Conservation (phyloP, 108 stramenopile species). For the Cyclostephanos invisitatus region DNA sequence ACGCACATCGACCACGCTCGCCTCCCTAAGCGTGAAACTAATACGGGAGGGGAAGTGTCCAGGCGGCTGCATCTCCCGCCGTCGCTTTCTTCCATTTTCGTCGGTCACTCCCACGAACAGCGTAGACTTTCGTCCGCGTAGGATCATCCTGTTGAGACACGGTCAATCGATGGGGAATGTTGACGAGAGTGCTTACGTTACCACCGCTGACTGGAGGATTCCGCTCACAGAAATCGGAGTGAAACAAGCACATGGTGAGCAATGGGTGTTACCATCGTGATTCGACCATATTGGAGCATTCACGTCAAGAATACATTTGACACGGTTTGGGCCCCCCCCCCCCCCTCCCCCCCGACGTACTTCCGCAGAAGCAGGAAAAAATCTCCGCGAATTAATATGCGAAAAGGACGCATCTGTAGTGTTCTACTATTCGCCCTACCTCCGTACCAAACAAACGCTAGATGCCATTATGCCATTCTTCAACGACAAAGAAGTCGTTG, state of each 20-base stretch:
- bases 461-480: constrained; percentile 41
- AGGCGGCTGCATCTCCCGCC: background rate
- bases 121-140: constrained; percentile 23
- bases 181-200: constrained; percentile 69
- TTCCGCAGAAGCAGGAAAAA: constrained; percentile 37
- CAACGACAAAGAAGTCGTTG: constrained; percentile 51
- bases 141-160: constrained; percentile 76
- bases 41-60: background rate
- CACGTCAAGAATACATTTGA: constrained; percentile 43
- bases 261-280: constrained; percentile 35
- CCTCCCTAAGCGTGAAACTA: too few species aligned
- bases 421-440: constrained; percentile 59
- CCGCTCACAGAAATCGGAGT: constrained; percentile 51
- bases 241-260: constrained; percentile 35
- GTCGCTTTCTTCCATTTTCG: constrained; percentile 9
- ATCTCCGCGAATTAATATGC: constrained; percentile 28
- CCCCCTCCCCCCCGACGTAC: background rate
- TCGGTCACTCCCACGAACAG: background rate
- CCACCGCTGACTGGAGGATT: constrained; percentile 70
- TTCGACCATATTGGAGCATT: constrained; percentile 31
- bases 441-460: constrained; percentile 54
- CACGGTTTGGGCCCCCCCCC: constrained; percentile 47
- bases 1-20: background rate
- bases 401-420: constrained; percentile 38
- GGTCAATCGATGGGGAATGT: constrained; percentile 78